Conservation (phyloP, 2,329 filamentous ascomycete species). For the Pseudogymnoascus sp. region DNA sequence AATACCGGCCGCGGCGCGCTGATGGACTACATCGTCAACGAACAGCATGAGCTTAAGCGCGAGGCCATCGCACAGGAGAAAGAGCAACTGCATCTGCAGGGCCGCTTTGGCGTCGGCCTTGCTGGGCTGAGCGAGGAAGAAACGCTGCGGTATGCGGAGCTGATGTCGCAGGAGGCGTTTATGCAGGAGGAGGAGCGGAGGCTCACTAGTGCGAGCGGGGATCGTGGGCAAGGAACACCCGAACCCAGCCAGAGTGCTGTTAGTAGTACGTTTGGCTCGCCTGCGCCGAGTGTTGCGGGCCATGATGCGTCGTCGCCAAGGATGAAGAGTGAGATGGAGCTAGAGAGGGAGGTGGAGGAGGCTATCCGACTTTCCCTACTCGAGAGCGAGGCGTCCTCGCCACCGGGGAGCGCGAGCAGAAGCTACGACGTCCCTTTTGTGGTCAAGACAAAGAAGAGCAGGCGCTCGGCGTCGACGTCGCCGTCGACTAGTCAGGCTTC, state of each 20-base stretch:
- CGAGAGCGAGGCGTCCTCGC: slow-evolving; percentile 43
- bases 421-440: slow-evolving; percentile 43
- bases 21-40: slow-evolving; percentile 76
- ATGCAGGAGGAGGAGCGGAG: slow-evolving; percentile 48
- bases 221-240: slow-evolving; percentile 32
- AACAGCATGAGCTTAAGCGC: slow-evolving; percentile 68
- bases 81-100: slow-evolving; percentile 62
- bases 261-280: slow-evolving; percentile 42
- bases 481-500: slow-evolving; percentile 28
- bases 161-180: slow-evolving; percentile 56
- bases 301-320: slow-evolving; percentile 21
- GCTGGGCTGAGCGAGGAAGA: slow-evolving; percentile 58
- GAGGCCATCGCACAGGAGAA: slow-evolving; percentile 60
- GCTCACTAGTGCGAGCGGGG: slow-evolving; percentile 41
- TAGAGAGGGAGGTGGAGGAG: slow-evolving; percentile 54
- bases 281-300: slow-evolving; percentile 45
- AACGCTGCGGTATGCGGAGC: slow-evolving; percentile 54
- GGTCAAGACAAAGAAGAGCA: slow-evolving; percentile 37
- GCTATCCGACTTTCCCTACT: slow-evolving; percentile 54
- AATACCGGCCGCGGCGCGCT: slow-evolving; percentile 61
- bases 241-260: slow-evolving; percentile 25
- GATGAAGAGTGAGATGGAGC: slow-evolving; percentile 35
- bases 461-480: slow-evolving; percentile 30
- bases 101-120: slow-evolving; percentile 77
- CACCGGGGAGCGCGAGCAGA: slow-evolving; percentile 34